Percentiles rank a stretch among this genome's conserved stretches.
Evolutionary conservation across 805 yeast species (phyloP).

Genomic region (Spathaspora girioi): DNA sequence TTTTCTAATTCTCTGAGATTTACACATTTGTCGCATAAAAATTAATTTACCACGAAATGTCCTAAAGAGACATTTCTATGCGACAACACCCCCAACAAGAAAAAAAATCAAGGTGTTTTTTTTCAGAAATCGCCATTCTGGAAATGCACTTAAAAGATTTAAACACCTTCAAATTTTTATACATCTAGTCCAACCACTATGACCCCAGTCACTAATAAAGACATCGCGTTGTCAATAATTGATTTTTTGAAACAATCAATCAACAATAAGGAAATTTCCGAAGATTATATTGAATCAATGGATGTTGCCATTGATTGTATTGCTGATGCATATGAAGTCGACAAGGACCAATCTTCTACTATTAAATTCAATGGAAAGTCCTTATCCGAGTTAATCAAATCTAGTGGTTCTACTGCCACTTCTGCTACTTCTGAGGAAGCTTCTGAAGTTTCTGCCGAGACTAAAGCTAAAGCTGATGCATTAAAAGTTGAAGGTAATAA

Average conservation of each 20-base stretch:
- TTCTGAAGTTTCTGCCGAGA: conserved; percentile 11
- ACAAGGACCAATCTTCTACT: conserved; percentile 43
- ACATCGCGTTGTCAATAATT: conserved; percentile 70
- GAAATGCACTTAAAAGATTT: too few species aligned
- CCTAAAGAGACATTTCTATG: too few species aligned
- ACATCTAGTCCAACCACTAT: neutral
- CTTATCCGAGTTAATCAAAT: conserved; percentile 43
- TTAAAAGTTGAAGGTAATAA: conserved; percentile 86
- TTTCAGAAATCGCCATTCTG: too few species aligned
- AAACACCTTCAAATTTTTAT: too few species aligned
- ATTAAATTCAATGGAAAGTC: conserved; percentile 46
- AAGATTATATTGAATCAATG: conserved; percentile 81
- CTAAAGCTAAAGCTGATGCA: conserved; percentile 72
- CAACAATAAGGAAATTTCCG: conserved; percentile 58
- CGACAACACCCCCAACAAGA: too few species aligned
- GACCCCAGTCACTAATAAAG: conserved; percentile 44
- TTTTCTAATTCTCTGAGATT: too few species aligned
- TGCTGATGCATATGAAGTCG: conserved; percentile 76
- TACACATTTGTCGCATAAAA: too few species aligned
- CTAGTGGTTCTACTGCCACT: conserved; percentile 29
- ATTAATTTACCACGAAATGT: too few species aligned
- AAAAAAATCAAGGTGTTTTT: too few species aligned
- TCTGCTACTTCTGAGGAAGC: conserved; percentile 19
- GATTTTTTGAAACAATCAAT: conserved; percentile 63
- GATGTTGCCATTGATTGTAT: conserved; percentile 94